Conservation (phyloP, 1,284 basidiomycete genomes). For the Papiliotrema flavescens region DNA sequence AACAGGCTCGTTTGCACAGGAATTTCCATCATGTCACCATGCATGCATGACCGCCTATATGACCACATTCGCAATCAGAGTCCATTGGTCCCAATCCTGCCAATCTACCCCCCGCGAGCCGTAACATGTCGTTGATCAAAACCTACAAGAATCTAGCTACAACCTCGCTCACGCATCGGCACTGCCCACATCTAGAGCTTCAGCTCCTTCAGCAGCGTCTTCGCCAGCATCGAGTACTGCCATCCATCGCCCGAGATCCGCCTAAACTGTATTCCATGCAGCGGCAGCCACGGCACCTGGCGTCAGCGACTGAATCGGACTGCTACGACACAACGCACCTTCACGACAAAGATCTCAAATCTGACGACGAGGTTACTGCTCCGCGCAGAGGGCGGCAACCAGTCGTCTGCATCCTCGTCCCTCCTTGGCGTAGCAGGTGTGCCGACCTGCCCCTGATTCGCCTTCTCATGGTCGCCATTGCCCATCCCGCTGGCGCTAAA, state of each 20-base stretch:
- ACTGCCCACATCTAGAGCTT: constrained; percentile 60
- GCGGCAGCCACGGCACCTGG: constrained; percentile 85
- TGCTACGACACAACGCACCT: constrained; percentile 57
- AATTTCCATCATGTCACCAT: too few relatives aligned
- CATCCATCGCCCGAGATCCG: constrained; percentile 88
- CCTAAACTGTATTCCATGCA: constrained; percentile 95
- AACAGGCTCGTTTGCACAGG: too few relatives aligned
- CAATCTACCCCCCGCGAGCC: too few relatives aligned
- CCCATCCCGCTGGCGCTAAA: constrained; percentile 7
- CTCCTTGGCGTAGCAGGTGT: background rate
- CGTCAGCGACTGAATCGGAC: constrained; percentile 8
- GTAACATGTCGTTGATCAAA: background rate
- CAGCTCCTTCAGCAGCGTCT: constrained; percentile 85
- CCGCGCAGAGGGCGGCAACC: constrained; percentile 57
- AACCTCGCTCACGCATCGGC: background rate
- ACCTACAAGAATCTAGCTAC: background rate
- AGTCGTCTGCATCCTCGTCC: constrained; percentile 59
- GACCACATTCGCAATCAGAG: too few relatives aligned
- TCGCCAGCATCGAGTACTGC: constrained; percentile 97
- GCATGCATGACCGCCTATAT: too few relatives aligned
- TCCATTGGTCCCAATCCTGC: too few relatives aligned
- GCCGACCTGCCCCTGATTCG: constrained; percentile 1
- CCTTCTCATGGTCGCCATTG: constrained; percentile 1
- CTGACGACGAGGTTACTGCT: constrained; percentile 73
- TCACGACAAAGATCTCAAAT: constrained; percentile 92